phyloP scores from a whole-genome alignment of 106 monocot species.

The Xerophyta viscosa region DNA sequence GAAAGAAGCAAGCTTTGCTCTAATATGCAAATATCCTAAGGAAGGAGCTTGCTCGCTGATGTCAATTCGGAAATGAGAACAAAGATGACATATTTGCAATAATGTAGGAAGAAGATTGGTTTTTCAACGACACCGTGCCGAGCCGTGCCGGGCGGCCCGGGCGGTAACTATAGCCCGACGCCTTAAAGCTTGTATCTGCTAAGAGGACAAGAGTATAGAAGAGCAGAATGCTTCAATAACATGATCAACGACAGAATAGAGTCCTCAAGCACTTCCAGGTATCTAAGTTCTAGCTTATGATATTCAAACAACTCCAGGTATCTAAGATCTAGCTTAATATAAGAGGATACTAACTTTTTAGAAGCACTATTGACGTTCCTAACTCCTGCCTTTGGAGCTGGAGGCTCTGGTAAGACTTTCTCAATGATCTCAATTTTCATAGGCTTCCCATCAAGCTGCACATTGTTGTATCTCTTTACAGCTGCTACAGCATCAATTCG shows the following conservation, averaged over 20 bases:
- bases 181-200: no score
- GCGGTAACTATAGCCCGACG: no score
- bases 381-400: slow-evolving; percentile 24
- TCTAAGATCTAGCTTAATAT: neutral
- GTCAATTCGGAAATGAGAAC: no score
- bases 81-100: no score
- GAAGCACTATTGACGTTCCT: slow-evolving; percentile 33
- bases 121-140: no score
- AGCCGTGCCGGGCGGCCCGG: no score
- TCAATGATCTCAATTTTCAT: slow-evolving; percentile 97
- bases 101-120: no score
- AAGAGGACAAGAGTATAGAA: no score
- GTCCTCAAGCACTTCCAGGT: neutral
- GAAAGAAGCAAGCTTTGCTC: no score
- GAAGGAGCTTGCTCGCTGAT: no score
- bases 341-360: slow-evolving; percentile 48
- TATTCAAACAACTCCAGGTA: neutral
- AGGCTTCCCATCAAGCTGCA: slow-evolving; percentile 96
- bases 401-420: slow-evolving; percentile 37
- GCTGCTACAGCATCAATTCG: slow-evolving; percentile 73
- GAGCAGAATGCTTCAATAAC: no score
- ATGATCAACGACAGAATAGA: neutral
- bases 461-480: slow-evolving; percentile 97
- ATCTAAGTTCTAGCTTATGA: neutral
- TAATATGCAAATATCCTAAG: no score